Evolutionary conservation across 176 grass and related monocot species (phyloP), one percentile per base, ranked within the genome.

Genomic region (Zea luxurians): DNA sequence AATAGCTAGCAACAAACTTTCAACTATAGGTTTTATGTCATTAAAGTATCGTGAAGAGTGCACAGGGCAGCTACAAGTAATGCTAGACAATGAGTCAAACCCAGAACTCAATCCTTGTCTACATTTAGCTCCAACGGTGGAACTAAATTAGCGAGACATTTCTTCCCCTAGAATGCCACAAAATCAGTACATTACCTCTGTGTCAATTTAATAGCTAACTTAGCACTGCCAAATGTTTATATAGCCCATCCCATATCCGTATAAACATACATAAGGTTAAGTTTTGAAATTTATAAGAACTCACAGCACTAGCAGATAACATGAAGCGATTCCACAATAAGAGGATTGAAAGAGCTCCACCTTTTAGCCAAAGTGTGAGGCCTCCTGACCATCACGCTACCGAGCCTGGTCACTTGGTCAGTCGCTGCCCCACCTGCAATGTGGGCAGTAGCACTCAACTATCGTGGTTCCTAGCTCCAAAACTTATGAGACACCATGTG

Each of bases 121-220:
- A 67, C 41, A 66, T 64, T 65, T 64, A 18, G 75, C 74, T 64
- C 21, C 44, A 64, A 77, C 4, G 11, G 3, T 13, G 3, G 18
- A 68, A 75, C 1, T 6, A 40, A 68, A 35, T 85, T 54, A 13
- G n/a, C 44, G n/a, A 62, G 20, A 16, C n/a, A 50, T 47, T 35
- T 62, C 17, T 68, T 68, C 43, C 53, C 37, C 36, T 75, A 61
- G 18, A 86, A 15, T 62, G 37, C 13, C 77, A 69, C 3, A 68
- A 65, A 68, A 75, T 49, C 48, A 64, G 17, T 18, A 59, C 6
- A 27, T 27, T 27, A 27, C 27, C 27, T 27, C 27, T 27, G 27
- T 27, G 27, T 27, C 27, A 27, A 27, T 27, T 27, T 27, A 27
- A 27, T 27, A 27, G 27, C 27, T 27, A 27, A 27, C 0, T 11